Percentiles rank a stretch among this genome's conserved stretches.
These are phyloP conservation scores for Malus hybrid DNA, from an alignment of 331 rosid genomes.

Conservation along the genomic window DNA sequence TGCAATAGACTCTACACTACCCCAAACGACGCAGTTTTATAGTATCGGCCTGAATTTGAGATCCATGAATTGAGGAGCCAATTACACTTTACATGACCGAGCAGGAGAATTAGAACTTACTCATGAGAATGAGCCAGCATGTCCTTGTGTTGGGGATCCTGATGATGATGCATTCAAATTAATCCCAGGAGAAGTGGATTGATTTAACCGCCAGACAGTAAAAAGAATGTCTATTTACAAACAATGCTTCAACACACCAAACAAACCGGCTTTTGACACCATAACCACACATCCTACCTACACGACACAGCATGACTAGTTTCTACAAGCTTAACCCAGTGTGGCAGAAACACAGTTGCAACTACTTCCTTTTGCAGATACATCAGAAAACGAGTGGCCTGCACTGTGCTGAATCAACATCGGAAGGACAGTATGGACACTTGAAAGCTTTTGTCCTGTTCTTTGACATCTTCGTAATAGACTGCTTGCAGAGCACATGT, in stretches of 20 bases:
- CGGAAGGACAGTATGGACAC: slow-evolving; percentile 84
- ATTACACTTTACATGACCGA: not conserved
- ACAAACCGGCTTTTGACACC: slow-evolving; percentile 21
- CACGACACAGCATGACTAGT: slow-evolving; percentile 16
- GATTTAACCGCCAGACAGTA: slow-evolving; percentile 15
- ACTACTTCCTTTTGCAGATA: not conserved
- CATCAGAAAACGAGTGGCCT: slow-evolving; percentile 55
- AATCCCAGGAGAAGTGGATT: not conserved
- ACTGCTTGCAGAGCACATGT: slow-evolving; percentile 91
- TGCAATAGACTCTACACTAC: too few species aligned
- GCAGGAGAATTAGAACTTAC: not conserved
- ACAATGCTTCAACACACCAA: slow-evolving; percentile 24
- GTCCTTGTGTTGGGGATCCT: not conserved
- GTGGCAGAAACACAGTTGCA: slow-evolving; percentile 1
- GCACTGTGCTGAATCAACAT: slow-evolving; percentile 51
- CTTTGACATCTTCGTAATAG: slow-evolving; percentile 88
- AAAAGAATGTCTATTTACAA: slow-evolving; percentile 63
- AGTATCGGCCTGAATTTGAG: not conserved
- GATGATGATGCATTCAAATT: not conserved
- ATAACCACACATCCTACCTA: slow-evolving; percentile 21
- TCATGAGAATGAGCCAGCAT: not conserved
- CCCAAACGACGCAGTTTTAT: not conserved
- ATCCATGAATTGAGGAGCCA: not conserved
- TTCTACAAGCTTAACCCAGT: slow-evolving; percentile 33
- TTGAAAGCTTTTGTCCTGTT: slow-evolving; percentile 63